Conservation (phyloP, 495 filamentous ascomycete genomes). For the Beverwykella pulmonaria region DNA sequence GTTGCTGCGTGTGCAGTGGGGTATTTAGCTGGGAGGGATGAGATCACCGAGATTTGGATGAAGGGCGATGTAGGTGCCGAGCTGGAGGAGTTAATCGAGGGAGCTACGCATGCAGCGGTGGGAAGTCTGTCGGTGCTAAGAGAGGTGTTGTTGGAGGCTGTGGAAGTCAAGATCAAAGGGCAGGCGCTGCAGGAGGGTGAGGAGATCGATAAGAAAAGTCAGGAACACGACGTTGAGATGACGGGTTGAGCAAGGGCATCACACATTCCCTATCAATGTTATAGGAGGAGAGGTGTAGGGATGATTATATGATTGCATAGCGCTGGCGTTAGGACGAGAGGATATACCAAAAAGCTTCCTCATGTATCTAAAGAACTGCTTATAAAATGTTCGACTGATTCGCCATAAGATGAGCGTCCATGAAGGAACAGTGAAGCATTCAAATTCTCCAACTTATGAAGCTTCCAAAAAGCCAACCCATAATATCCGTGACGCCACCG, state of each 20-base stretch:
- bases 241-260: slow-evolving; percentile 14
- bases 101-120: slow-evolving; percentile 64
- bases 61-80: slow-evolving; percentile 68
- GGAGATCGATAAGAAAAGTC: slow-evolving; percentile 4
- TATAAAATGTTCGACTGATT: not conserved
- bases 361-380: not conserved
- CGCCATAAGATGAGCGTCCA: too few species aligned
- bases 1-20: slow-evolving; percentile 83
- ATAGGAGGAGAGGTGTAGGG: not conserved
- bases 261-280: not conserved
- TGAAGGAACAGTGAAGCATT: too few species aligned
- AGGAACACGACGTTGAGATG: slow-evolving; percentile 30
- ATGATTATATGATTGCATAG: slow-evolving; percentile 30
- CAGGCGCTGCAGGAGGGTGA: not conserved
- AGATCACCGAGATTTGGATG: slow-evolving; percentile 91
- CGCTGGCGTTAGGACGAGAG: slow-evolving; percentile 30
- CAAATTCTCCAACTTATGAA: too few species aligned
- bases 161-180: slow-evolving; percentile 42
- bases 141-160: slow-evolving; percentile 60
- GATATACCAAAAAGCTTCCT: slow-evolving; percentile 14
- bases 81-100: slow-evolving; percentile 61
- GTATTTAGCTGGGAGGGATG: slow-evolving; percentile 84
- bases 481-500: too few species aligned
- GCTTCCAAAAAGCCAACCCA: too few species aligned
- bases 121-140: slow-evolving; percentile 61